Conservation (phyloP, 306 rosid genomes). For the Gillenia trifoliata region DNA sequence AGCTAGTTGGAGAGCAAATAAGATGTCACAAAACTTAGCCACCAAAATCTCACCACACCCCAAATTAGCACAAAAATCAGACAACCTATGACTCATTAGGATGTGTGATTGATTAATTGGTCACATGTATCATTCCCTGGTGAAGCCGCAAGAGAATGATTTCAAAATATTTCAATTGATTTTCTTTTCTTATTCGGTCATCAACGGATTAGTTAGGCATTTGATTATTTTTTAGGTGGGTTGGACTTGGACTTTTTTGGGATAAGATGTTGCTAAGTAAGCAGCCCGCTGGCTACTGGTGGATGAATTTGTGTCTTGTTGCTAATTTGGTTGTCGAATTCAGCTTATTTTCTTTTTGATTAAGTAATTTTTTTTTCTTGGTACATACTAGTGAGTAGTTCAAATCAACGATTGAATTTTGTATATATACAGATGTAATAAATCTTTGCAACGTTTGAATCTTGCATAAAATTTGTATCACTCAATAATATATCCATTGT, state of each 20-base stretch:
- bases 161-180: background rate
- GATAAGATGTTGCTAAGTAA: background rate
- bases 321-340: background rate
- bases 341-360: background rate
- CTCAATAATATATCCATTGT: background rate
- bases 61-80: no score
- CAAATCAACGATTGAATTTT: no score
- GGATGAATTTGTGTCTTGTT: background rate
- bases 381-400: no score
- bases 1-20: no score
- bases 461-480: background rate
- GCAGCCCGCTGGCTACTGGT: background rate
- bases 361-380: no score
- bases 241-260: background rate
- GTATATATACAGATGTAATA: no score
- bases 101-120: background rate
- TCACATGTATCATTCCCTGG: background rate
- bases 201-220: background rate
- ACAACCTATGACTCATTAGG: background rate
- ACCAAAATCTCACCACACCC: no score
- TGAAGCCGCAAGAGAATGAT: background rate
- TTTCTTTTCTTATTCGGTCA: background rate
- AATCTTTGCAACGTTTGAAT: no score
- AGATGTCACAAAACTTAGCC: no score
- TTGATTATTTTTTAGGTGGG: background rate